Evolutionary conservation across 805 yeast species (phyloP).

Genomic region (Metschnikowia lachancei): DNA sequence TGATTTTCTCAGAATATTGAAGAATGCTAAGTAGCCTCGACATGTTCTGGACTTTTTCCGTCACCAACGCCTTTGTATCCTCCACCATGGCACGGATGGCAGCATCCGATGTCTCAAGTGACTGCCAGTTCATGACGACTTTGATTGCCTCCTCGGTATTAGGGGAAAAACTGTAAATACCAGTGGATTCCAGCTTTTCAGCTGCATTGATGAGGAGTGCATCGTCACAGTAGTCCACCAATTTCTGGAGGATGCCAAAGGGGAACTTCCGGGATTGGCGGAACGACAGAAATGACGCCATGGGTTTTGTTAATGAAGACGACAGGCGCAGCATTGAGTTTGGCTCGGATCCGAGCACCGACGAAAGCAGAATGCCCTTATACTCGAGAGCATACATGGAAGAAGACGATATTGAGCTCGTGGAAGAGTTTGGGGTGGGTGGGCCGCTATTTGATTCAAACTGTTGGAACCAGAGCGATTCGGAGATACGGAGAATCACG

Average conservation of each 20-base stretch:
- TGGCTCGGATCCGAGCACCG: slow-evolving; percentile 6
- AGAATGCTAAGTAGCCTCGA: slow-evolving; percentile 70
- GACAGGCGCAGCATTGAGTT: slow-evolving; percentile 22
- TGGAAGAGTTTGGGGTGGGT: slow-evolving; percentile 19
- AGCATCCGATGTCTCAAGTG: slow-evolving; percentile 57
- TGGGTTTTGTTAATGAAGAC: slow-evolving; percentile 9
- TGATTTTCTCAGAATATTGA: slow-evolving; percentile 71
- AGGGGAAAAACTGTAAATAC: slow-evolving; percentile 49
- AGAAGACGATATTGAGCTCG: slow-evolving; percentile 21
- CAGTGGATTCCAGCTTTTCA: slow-evolving; percentile 50
- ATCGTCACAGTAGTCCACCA: slow-evolving; percentile 68
- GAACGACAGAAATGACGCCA: slow-evolving; percentile 29
- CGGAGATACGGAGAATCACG: slow-evolving; percentile 44
- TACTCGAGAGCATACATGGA: slow-evolving; percentile 42
- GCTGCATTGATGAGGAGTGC: slow-evolving; percentile 68
- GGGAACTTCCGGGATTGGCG: slow-evolving; percentile 54
- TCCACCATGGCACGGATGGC: slow-evolving; percentile 60
- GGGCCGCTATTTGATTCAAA: slow-evolving; percentile 14
- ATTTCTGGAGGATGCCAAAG: slow-evolving; percentile 53
- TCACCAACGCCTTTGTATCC: slow-evolving; percentile 63
- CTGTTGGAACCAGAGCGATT: slow-evolving; percentile 30
- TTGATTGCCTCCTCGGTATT: slow-evolving; percentile 56
- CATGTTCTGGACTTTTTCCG: slow-evolving; percentile 66
- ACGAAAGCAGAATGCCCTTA: slow-evolving; percentile 50
- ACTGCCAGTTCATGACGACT: slow-evolving; percentile 40